Base-by-base conservation (phyloP, 1,284 basidiomycete species). In the Puccinia brachypodii region DNA sequence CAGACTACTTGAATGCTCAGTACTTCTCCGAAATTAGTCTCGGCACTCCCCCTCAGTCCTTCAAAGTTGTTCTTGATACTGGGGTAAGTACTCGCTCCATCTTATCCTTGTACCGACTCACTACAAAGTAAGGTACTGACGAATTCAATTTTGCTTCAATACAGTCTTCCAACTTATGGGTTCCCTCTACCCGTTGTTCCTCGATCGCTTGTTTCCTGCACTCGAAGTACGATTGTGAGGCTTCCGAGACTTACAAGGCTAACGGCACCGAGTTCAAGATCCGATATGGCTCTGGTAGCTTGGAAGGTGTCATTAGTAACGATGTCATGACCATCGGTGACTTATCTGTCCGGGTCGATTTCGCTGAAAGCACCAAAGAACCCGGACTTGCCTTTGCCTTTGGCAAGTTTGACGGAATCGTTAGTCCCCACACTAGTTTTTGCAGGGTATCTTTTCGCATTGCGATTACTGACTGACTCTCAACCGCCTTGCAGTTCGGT, bases 131-230 rank as follows among this genome's bases (percentile, higher is more conserved):
- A 93, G 14, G 60, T n/a, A 44, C 36, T 50, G 73, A 28, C 47
- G 19, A 6, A 69, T 56, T 68, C 58, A 78, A 13, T 40, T n/a
- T 50, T 25, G 28, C 53, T 82, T 80, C 82, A 53, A 50, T 31
- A 44, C 83, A 84, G 33, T 96, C 94, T 66, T 92, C 93, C 87
- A 96, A 96, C 87, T 90, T 96, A 28, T 97, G 95, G 95, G 93
- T 97, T 7, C 97, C 97, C 13, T 94, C 94, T 85, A 88, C 88
- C 44, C 88, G 90, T 84, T 99, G 97, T 89, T 93, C 91, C 14
- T 96, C 94, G 44, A 99, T 99, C 85, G 96, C 97, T 36, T 99
- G 97, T 89, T 99, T 99, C 92, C 69, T 97, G 68, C 96, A 98
- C 86, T 85, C 90, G 86, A 98, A 98, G 89, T 99, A 98, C 87